Evolutionary conservation across 805 yeast species (phyloP).

Genomic region (Schwanniomyces yamadae): DNA sequence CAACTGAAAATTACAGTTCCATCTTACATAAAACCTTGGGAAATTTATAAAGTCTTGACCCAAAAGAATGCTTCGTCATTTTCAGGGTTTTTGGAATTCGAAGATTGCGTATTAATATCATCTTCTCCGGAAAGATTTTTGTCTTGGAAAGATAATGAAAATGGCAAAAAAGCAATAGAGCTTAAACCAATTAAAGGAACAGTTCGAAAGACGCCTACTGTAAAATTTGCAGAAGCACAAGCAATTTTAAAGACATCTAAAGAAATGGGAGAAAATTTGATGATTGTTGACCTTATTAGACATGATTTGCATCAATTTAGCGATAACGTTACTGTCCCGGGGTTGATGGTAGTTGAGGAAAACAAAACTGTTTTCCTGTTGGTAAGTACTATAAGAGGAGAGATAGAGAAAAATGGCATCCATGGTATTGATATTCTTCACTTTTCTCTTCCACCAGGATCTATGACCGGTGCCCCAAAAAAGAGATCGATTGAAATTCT

Average conservation of each 20-base stretch:
- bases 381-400: slow-evolving; percentile 84
- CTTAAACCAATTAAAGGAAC: slow-evolving; percentile 97
- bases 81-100: slow-evolving; percentile 74
- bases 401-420: slow-evolving; percentile 35
- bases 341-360: slow-evolving; percentile 89
- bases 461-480: slow-evolving; percentile 99
- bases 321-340: slow-evolving; percentile 64
- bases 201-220: slow-evolving; percentile 60
- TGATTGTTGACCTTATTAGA: slow-evolving; percentile 94
- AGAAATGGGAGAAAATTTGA: slow-evolving; percentile 91
- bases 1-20: slow-evolving; percentile 63
- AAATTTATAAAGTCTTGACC: slow-evolving; percentile 70
- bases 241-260: slow-evolving; percentile 74
- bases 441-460: slow-evolving; percentile 91
- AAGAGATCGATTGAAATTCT: slow-evolving; percentile 85
- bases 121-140: slow-evolving; percentile 95
- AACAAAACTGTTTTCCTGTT: slow-evolving; percentile 87
- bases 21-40: slow-evolving; percentile 61
- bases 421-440: slow-evolving; percentile 78
- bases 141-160: slow-evolving; percentile 57
- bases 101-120: slow-evolving; percentile 64
- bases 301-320: slow-evolving; percentile 80
- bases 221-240: slow-evolving; percentile 60
- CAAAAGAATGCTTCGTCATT: slow-evolving; percentile 88
- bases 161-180: slow-evolving; percentile 51